Evolutionary conservation across 75 land plant genomes (phyloP).

Genomic region (Sequoia sempervirens): DNA sequence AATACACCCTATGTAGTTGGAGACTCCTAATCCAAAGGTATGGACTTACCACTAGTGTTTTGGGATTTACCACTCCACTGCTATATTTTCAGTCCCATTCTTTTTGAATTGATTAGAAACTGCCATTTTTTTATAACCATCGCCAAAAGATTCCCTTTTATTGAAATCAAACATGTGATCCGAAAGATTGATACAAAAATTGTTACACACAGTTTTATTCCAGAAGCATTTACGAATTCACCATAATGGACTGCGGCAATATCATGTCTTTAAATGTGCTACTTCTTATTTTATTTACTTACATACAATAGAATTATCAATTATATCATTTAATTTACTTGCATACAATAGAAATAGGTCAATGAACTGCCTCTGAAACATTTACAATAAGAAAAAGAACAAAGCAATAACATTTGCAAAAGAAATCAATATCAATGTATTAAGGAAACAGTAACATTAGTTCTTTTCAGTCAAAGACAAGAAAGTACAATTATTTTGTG

Average conservation of each 20-base stretch:
- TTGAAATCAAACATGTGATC: neutral
- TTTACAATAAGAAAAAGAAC: neutral
- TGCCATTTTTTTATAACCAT: neutral
- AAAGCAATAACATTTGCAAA: neutral
- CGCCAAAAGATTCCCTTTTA: neutral
- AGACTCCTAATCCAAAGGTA: too few relatives aligned
- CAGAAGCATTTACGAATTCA: too few relatives aligned
- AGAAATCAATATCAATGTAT: neutral
- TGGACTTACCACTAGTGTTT: neutral
- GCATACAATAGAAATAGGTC: neutral
- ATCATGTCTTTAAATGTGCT: too few relatives aligned
- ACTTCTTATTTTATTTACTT: too few relatives aligned
- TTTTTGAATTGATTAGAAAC: neutral
- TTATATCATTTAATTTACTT: neutral
- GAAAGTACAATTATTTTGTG: neutral
- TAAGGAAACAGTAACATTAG: neutral
- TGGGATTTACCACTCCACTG: neutral
- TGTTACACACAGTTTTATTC: too few relatives aligned
- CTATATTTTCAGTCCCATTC: neutral
- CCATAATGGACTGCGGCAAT: too few relatives aligned
- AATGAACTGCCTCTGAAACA: neutral
- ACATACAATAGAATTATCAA: neutral
- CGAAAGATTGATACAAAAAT: neutral
- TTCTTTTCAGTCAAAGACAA: neutral
- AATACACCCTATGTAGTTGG: too few relatives aligned